Base-by-base conservation (phyloP, 2,329 filamentous ascomycete species). In the Fusarium ramigenum region DNA sequence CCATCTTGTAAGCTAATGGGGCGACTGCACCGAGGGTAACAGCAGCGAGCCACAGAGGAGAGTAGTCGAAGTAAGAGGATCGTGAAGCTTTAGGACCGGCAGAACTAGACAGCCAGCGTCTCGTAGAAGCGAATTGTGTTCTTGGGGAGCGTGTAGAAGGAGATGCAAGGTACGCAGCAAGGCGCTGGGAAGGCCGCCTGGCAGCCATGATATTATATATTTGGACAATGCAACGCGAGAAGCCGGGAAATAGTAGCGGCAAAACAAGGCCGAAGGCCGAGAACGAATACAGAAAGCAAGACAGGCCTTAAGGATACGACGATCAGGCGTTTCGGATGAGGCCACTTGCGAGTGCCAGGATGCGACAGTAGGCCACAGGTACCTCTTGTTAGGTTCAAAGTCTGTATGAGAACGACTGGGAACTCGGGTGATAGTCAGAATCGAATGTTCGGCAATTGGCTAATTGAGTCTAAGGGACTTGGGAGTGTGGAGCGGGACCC, bases 1-100 rank as follows among this genome's bases (percentile, higher is more conserved):
- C 90, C 86, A 91, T 88, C 64, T 87, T 88, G 82, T 90, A 91
- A 52, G 87, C 82, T 44, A 91, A 74, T 12, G 87, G 84, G 32
- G 85, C 84, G 49, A 87, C 83, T 72, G 89, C 84, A 66, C 87
- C 85, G 59, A 90, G 75, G 66, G 87, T 85, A 56, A 81, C 79
- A 42, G 82, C 83, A 54, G 81, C 80, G 74, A 83, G 74, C 74
- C 78, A 80, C 59, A 81, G 34, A 28, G 76, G 57, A 30, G 73
- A 64, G 42, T 65, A 74, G 53, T 72, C 66, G 19, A 67, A 70
- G 25, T 71, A 68, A 54, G 70, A 53, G 60, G 64, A 64, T 57
- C 70, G 73, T 43, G 72, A 74, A 68, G 72, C 54, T 66, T 65
- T 65, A 37, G 71, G 68, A 52, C 63, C 47, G 44, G 73, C 63